A percentile compares a stretch with the other conserved stretches of the same genome.
Conservation (phyloP, 371 early-diverging fungal species). For the Mortierella sp. region DNA sequence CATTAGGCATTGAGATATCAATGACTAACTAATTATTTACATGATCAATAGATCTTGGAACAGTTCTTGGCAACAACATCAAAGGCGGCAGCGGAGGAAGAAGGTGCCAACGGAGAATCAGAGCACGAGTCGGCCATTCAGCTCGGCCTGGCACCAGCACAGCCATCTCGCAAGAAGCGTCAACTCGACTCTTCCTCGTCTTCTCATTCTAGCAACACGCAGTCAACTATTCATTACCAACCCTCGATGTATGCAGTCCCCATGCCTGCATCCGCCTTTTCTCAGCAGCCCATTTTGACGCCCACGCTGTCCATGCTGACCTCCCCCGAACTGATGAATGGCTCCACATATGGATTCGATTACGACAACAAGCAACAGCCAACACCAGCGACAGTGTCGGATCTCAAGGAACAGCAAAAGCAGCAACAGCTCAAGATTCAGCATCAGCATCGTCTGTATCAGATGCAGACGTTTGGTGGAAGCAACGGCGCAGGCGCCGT, state of each 20-base stretch:
- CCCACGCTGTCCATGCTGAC: constrained; percentile 43
- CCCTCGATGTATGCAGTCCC: not conserved
- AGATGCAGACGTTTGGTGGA: constrained; percentile 43
- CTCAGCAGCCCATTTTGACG: constrained; percentile 22
- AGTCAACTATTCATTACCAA: constrained; percentile 11
- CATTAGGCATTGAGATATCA: not conserved
- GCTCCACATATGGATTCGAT: not conserved
- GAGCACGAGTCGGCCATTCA: not conserved
- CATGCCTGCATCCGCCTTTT: not conserved
- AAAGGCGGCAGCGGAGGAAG: constrained; percentile 47
- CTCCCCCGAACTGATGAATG: constrained; percentile 1
- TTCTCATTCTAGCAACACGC: constrained; percentile 6
- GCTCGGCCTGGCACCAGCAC: constrained; percentile 9
- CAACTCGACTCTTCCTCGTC: constrained; percentile 19
- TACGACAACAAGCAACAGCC: constrained; percentile 12
- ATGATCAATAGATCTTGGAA: constrained; percentile 38
- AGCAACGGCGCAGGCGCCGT: constrained; percentile 18
- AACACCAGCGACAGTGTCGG: constrained; percentile 23
- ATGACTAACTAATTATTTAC: not conserved
- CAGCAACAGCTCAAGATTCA: constrained; percentile 57
- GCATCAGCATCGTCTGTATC: constrained; percentile 54
- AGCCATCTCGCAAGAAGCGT: constrained; percentile 43
- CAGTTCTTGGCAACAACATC: constrained; percentile 47
- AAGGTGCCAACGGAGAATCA: not conserved
- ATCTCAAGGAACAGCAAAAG: constrained; percentile 56